Evolutionary conservation across 805 yeast species (phyloP), one percentile per base, ranked within the genome.

Genomic region (Hanseniaspora mollemarum): DNA sequence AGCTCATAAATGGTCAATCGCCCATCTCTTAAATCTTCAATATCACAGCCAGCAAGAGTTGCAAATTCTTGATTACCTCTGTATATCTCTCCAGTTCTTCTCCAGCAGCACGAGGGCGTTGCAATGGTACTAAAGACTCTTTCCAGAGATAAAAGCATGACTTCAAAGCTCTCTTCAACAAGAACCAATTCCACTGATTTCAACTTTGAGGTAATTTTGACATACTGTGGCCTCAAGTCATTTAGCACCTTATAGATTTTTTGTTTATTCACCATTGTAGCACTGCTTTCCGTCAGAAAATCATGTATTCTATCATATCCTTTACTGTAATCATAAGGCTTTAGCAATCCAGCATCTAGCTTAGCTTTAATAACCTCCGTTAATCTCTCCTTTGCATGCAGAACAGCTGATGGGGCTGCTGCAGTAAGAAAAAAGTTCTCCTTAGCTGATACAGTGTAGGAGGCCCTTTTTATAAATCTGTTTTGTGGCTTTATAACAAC

Each of bases 31-130:
- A 90, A 67, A 62, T 87, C 95, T 61, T 88, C 96, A 1, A 90
- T 86, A 26, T 79, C 76, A 22, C 86, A 94, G 19, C 87, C 95
- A 1, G 90, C 96, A 51, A 90, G 66, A 1, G 88, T 83, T 0
- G 96, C 97, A 75, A 90, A 90, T 63, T 90, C 97, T 62, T 88
- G 87, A 65, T 90, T 90, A 0, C 96, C 97, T 54, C 96, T 67
- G 59, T 86, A 90, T 3, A 90, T 90, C 58, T 90, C 97, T 1
- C 97, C 97, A 0, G 97, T 88, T 58, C 97, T 80, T 62, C 97
- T 71, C 96, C 97, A 90, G 26, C 90, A 71, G 67, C 97, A 90
- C 1, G 96, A 96, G 1, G 97, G 97, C 54, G 90, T 87, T 6
- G 96, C 95, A 95, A 90, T 87, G 3, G 95, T 83, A 0, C 96